Percentiles rank a stretch among this genome's conserved stretches.
These are phyloP conservation scores for Hsuehochloa calcarea DNA, from an alignment of 176 grass and related monocot species.

Conservation along the genomic window DNA sequence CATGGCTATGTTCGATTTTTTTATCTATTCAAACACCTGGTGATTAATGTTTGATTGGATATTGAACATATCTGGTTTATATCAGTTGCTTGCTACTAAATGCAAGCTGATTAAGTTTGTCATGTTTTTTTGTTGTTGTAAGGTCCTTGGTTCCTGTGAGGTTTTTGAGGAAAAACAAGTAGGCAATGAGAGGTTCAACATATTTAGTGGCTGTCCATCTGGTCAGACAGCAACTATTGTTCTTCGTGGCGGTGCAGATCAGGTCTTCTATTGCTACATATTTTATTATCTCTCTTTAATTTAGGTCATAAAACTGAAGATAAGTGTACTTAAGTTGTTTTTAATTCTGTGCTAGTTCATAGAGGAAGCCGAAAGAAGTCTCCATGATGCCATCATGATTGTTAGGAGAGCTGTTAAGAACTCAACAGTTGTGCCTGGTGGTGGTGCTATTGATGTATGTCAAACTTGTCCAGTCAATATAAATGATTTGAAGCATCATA, in stretches of 20 bases:
- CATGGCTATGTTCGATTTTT: neutral
- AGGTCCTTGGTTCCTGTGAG: constrained; percentile 94
- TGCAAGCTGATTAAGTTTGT: constrained; percentile 3
- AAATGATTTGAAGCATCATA: neutral
- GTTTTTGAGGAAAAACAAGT: constrained; percentile 95
- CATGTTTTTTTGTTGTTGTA: constrained; percentile 24
- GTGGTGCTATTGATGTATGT: constrained; percentile 92
- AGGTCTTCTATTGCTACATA: constrained; percentile 42
- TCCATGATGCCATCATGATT: constrained; percentile 98
- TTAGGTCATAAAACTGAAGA: neutral
- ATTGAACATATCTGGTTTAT: neutral
- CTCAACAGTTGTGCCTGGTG: constrained; percentile 93
- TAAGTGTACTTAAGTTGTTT: constrained; percentile 4
- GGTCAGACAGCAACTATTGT: constrained; percentile 93
- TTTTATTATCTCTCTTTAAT: neutral
- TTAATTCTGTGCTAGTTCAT: constrained; percentile 59
- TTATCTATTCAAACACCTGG: neutral
- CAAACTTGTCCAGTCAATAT: neutral
- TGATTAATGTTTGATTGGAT: neutral
- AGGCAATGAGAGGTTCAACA: constrained; percentile 91
- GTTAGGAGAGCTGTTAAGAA: constrained; percentile 95
- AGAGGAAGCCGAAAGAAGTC: constrained; percentile 97
- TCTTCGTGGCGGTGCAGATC: constrained; percentile 91
- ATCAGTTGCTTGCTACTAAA: neutral
- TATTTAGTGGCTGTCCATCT: constrained; percentile 88